Evolutionary conservation across 257 asterid species (phyloP).

Genomic region (Penstemon newberryi): DNA sequence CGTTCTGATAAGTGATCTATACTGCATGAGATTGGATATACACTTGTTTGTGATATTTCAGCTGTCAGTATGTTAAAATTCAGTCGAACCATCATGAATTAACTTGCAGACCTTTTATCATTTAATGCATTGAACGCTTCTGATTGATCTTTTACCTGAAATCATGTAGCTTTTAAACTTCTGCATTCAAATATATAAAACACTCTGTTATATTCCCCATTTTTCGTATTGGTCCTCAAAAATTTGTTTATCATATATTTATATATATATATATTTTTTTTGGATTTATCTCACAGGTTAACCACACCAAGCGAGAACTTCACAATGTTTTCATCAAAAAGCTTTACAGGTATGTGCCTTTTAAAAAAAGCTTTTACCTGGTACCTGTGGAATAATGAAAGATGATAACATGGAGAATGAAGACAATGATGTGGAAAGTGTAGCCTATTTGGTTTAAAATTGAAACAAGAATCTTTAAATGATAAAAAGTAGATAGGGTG

Average conservation of each 20-base stretch:
- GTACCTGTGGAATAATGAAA: background rate
- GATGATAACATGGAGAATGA: constrained; percentile 5
- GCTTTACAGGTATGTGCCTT: constrained; percentile 40
- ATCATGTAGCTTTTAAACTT: background rate
- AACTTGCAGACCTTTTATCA: background rate
- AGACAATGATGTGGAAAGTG: constrained; percentile 2
- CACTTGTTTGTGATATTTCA: background rate
- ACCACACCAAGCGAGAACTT: constrained; percentile 90
- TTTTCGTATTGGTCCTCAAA: background rate
- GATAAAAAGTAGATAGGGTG: background rate
- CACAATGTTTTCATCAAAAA: constrained; percentile 58
- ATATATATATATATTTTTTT: background rate
- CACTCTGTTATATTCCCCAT: background rate
- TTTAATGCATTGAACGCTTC: background rate
- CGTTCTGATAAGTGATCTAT: background rate
- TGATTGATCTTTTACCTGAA: background rate
- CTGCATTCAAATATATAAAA: background rate
- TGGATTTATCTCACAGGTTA: constrained; percentile 53
- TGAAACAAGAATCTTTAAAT: background rate
- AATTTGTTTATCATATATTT: background rate
- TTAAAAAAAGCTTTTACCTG: background rate
- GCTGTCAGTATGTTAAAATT: background rate
- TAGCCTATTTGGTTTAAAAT: constrained; percentile 1
- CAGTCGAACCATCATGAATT: background rate
- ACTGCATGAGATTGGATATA: background rate